Conservation (phyloP, 1,284 basidiomycete genomes). For the Marasmius tenuissimus region DNA sequence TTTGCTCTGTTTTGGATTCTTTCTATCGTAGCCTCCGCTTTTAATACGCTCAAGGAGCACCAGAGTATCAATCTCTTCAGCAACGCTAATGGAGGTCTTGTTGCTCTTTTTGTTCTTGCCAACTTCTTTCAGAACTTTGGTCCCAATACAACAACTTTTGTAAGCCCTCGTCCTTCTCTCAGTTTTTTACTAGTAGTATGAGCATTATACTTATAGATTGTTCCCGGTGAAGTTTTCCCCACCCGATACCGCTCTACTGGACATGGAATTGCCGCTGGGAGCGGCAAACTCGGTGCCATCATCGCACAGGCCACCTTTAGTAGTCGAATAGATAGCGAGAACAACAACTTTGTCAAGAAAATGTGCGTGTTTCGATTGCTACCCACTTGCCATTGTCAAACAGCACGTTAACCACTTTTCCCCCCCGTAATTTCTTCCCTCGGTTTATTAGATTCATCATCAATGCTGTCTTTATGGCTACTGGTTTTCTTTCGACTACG, state of each 20-base stretch:
- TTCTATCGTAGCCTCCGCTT: constrained; percentile 60
- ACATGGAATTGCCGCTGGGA: constrained; percentile 84
- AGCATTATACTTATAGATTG: constrained; percentile 74
- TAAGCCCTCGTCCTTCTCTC: constrained; percentile 30
- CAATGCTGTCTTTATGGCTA: constrained; percentile 80
- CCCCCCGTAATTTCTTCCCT: background rate
- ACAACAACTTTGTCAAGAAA: constrained; percentile 59
- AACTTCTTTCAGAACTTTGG: constrained; percentile 81
- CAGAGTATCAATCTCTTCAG: background rate
- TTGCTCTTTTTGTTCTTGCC: constrained; percentile 76
- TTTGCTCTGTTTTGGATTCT: constrained; percentile 4
- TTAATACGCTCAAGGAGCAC: constrained; percentile 64
- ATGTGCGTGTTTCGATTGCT: constrained; percentile 41
- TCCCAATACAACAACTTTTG: constrained; percentile 15
- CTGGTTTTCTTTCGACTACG: constrained; percentile 75
- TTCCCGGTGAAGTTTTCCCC: constrained; percentile 86
- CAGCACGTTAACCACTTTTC: background rate
- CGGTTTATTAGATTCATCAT: constrained; percentile 54
- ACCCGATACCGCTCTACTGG: constrained; percentile 84
- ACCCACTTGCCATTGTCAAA: too few species aligned
- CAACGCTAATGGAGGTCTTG: constrained; percentile 61
- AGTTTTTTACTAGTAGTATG: constrained; percentile 23
- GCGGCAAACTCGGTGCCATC: constrained; percentile 84
- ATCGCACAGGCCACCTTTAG: constrained; percentile 81
- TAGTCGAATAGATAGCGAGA: constrained; percentile 65